Evolutionary conservation across 495 filamentous ascomycete genomes (phyloP), one percentile per base, ranked within the genome.

Genomic region (Penicillium longicatenatum): DNA sequence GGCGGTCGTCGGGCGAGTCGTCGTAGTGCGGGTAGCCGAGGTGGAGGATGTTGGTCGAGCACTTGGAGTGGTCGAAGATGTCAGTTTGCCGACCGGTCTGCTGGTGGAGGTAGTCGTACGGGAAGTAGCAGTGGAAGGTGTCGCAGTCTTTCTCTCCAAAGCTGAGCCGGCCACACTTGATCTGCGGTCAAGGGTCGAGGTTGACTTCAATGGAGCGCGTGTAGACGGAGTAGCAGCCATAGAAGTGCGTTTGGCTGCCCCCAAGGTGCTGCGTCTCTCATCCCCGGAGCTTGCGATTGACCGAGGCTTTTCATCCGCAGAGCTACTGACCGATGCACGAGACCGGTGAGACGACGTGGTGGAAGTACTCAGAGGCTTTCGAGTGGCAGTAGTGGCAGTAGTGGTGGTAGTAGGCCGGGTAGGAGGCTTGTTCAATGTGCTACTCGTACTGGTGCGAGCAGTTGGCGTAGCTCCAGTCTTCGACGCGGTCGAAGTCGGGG

Each of bases 201-300:
- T 63, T 21, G 50, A 53, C 63, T 71, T 78, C 31, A 70, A 58
- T 1, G 76, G 73, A 2, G 76, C 67, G 1, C 74, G 68, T 9
- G 69, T 72, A 24, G 72, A 66, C 0, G 71, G 49, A 17, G 63
- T 75, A 11, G 75, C 73, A 12, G 65, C 75, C 46, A 80, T 69
- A 8, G 77, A 80, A 75, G 78, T 78, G 33, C 77, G 72, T 63
- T 80, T 80, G 41, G 77, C 74, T 4, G 74, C 67, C n/a, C 71
- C 62, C 19, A 72, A 74, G 51, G 79, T 76, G 2, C 73, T 74
- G 26, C 68, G 71, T 59, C 70, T 77, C 53, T 80, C 77, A 55
- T 80, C 77, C 29, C 76, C 75, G 9, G 77, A 80, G 57, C 75
- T 79, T 14, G 71, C 69, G 51, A 76, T 60, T 16, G 74, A 78